Evolutionary conservation across 2,329 filamentous ascomycete genomes (phyloP).

Genomic region (Aspergillus ibericus): DNA sequence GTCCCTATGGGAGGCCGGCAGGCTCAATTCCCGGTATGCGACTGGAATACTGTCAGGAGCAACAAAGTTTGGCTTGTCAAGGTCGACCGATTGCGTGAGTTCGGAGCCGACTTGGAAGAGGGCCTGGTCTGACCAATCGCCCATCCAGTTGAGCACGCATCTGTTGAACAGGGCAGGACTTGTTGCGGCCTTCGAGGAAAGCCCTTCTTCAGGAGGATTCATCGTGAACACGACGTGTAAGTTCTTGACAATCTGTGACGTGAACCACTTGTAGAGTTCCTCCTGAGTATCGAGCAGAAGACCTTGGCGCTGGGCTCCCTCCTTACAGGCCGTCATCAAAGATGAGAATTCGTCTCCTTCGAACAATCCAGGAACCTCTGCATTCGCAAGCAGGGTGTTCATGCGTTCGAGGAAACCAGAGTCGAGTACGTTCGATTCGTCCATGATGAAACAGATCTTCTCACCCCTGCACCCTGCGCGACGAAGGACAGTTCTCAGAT

Average conservation of each 20-base stretch:
- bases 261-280: slow-evolving; percentile 99
- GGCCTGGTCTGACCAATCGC: slow-evolving; percentile 98
- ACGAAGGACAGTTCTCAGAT: slow-evolving; percentile 88
- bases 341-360: slow-evolving; percentile 98
- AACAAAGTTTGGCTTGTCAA: slow-evolving; percentile 81
- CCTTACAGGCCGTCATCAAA: slow-evolving; percentile 99
- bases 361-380: slow-evolving; percentile 97
- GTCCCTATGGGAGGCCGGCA: slow-evolving; percentile 88
- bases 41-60: slow-evolving; percentile 91
- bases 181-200: slow-evolving; percentile 94
- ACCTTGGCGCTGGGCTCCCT: slow-evolving; percentile 94
- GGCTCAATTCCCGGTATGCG: slow-evolving; percentile 78
- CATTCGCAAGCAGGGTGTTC: slow-evolving; percentile 98
- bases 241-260: slow-evolving; percentile 98
- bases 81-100: slow-evolving; percentile 91
- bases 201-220: slow-evolving; percentile 94
- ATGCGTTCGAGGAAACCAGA: slow-evolving; percentile 98
- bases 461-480: slow-evolving; percentile 96
- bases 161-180: slow-evolving; percentile 98
- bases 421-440: slow-evolving; percentile 97
- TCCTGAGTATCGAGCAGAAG: slow-evolving; percentile 95
- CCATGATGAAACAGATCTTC: slow-evolving; percentile 99
- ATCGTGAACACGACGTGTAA: slow-evolving; percentile 99
- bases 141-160: slow-evolving; percentile 99
- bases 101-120: slow-evolving; percentile 97